These are phyloP conservation scores for Chaetothyriales sp. DNA, from an alignment of 2,329 filamentous ascomycete genomes.

Conservation along the genomic window DNA sequence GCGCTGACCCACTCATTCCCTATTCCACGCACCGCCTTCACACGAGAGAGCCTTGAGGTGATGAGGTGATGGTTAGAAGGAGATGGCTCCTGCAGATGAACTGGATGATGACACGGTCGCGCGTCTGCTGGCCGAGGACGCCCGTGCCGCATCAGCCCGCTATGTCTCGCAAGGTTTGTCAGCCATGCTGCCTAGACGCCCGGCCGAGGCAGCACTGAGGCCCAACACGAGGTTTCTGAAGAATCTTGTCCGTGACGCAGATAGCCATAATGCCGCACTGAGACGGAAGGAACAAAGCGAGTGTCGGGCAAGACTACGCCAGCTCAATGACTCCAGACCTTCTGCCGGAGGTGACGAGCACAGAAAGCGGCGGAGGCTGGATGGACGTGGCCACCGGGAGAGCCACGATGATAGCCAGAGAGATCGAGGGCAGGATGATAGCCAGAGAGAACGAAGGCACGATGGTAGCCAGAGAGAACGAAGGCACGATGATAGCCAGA, in stretches of 20 bases:
- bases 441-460: neutral
- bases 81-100: constrained; percentile 9
- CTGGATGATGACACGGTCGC: constrained; percentile 63
- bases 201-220: constrained; percentile 53
- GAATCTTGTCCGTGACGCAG: constrained; percentile 76
- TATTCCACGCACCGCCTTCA: neutral
- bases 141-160: constrained; percentile 55
- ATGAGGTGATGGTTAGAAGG: neutral
- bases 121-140: constrained; percentile 65
- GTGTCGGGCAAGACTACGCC: constrained; percentile 54
- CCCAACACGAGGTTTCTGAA: constrained; percentile 84
- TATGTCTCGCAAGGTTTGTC: constrained; percentile 64
- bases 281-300: constrained; percentile 75
- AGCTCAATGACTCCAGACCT: constrained; percentile 23
- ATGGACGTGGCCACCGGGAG: constrained; percentile 18
- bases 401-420: constrained; percentile 16
- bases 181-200: constrained; percentile 47
- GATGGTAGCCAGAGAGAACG: no score
- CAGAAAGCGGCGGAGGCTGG: constrained; percentile 16
- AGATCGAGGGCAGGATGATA: constrained; percentile 6
- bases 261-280: constrained; percentile 76
- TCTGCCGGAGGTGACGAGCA: constrained; percentile 12
- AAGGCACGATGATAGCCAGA: no score
- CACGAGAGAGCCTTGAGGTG: neutral
- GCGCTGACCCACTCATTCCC: neutral